Conservation (phyloP, 495 filamentous ascomycete species). For the Hypomontagnella submonticulosa region DNA sequence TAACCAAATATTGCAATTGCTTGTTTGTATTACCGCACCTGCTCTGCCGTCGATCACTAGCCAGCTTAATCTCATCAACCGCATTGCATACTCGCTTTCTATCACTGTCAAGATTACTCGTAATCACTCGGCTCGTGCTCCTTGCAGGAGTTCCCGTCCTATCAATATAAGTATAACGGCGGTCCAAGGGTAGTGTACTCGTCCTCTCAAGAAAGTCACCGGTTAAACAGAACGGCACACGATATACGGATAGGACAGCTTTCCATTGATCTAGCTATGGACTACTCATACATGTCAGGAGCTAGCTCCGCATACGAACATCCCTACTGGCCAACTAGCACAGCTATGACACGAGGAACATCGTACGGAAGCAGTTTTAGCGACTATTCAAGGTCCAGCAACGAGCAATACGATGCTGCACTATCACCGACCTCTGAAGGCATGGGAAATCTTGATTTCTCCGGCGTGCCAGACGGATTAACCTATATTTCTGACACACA, state of each 20-base stretch:
- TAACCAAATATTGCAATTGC: slow-evolving; percentile 13
- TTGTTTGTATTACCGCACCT: slow-evolving; percentile 39
- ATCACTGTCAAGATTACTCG: slow-evolving; percentile 29
- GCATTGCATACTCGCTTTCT: slow-evolving; percentile 13
- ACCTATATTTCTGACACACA: slow-evolving; percentile 17
- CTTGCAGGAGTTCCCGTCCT: slow-evolving; percentile 12
- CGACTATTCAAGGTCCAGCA: slow-evolving; percentile 36
- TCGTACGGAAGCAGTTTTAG: slow-evolving; percentile 27
- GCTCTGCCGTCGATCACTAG: slow-evolving; percentile 17
- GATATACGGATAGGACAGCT: slow-evolving; percentile 3
- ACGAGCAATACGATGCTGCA: slow-evolving; percentile 30
- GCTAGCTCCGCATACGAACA: slow-evolving; percentile 24
- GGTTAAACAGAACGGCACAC: slow-evolving; percentile 27
- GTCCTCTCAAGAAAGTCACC: slow-evolving; percentile 14
- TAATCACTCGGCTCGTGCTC: slow-evolving; percentile 3
- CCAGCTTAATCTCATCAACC: slow-evolving; percentile 23
- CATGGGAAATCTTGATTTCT: slow-evolving; percentile 13
- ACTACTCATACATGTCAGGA: slow-evolving; percentile 19
- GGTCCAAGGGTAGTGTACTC: slow-evolving; percentile 18
- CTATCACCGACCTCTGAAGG: slow-evolving; percentile 25
- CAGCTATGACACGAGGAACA: slow-evolving; percentile 30
- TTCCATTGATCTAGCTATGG: slow-evolving; percentile 19
- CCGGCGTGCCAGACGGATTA: background rate
- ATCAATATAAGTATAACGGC: slow-evolving; percentile 34
- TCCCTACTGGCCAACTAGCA: slow-evolving; percentile 27